Percentiles rank a stretch among this genome's conserved stretches.
These are phyloP conservation scores for Viola odorata DNA, from an alignment of 345 rosid genomes.

Conservation along the genomic window DNA sequence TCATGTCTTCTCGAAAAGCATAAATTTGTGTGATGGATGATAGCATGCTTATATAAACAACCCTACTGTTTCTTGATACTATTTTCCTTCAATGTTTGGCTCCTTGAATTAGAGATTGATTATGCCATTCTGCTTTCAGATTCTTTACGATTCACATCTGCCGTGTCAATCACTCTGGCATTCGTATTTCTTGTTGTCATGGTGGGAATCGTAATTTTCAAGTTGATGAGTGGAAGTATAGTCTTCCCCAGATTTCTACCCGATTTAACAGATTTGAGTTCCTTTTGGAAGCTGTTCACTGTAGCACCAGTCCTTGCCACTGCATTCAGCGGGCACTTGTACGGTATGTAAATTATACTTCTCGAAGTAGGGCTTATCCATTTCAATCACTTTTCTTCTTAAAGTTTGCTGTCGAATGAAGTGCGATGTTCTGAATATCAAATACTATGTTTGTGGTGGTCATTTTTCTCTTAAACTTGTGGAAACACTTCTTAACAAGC, in stretches of 20 bases:
- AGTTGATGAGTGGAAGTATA: constrained; percentile 54
- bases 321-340: constrained; percentile 84
- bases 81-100: too few relatives aligned
- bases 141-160: constrained; percentile 86
- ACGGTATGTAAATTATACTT: constrained; percentile 42
- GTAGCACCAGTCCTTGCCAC: constrained; percentile 88
- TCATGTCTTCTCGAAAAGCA: too few relatives aligned
- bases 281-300: constrained; percentile 84
- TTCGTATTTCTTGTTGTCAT: constrained; percentile 72
- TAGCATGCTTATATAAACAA: too few relatives aligned
- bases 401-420: too few relatives aligned
- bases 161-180: constrained; percentile 75
- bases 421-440: too few relatives aligned
- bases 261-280: constrained; percentile 55
- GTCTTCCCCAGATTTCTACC: constrained; percentile 81
- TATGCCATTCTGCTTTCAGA: constrained; percentile 45
- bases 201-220: constrained; percentile 58
- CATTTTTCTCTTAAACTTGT: background rate
- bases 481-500: background rate
- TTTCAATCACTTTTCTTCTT: constrained; percentile 2
- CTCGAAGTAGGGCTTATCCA: background rate
- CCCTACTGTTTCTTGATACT: too few relatives aligned
- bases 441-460: background rate
- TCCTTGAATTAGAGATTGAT: background rate
- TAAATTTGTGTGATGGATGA: too few relatives aligned